Base-by-base conservation (phyloP, 768 basidiomycete genomes). In the Lactarius hatsudake region DNA sequence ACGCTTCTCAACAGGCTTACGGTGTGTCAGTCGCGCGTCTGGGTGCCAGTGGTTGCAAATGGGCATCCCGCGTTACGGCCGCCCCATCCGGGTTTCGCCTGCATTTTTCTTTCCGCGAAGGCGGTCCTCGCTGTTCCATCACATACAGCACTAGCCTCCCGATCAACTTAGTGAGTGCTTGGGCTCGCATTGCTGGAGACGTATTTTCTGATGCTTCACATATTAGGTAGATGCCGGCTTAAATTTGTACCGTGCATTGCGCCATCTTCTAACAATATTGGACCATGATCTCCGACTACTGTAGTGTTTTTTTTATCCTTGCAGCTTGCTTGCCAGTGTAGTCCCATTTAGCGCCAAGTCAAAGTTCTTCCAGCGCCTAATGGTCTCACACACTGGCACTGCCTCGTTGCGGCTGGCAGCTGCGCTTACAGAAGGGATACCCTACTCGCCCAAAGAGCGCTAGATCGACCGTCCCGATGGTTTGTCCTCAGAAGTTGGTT, bases 371-470 rank as follows among this genome's bases (percentile, higher is more conserved):
- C 17, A 26, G 56, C 57, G 61, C 57, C 28, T 32, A 42, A 36
- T 23, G 3, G 8, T 54, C 32, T 45, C 28, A 23, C 26, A n/a
- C n/a, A 28, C 26, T 28, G 30, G 45, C 20, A 62, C n/a, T 13
- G 30, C 61, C 62, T 53, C 30, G 23, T 43, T 59, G 56, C 17
- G 57, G 61, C 38, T 63, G 32, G 55, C 42, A 32, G 55, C 59
- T 40, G 61, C 61, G 58, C 40, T 55, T 34, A 51, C 48, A 69
- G 54, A 45, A 68, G 56, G 23, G 40, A 1, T 18, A 3, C 61
- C 63, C 40, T 38, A 48, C 43, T 66, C 53, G 23, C 61, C 61
- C 45, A 45, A 69, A 67, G 65, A 45, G 65, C 57, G 56, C 57
- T 62, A 69, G 65, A 66, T 58, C 60, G 17, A 10, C 38, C 48